These are phyloP conservation scores for Rhynchospora pubera DNA, from an alignment of 176 grass and related monocot genomes.

Conservation along the genomic window DNA sequence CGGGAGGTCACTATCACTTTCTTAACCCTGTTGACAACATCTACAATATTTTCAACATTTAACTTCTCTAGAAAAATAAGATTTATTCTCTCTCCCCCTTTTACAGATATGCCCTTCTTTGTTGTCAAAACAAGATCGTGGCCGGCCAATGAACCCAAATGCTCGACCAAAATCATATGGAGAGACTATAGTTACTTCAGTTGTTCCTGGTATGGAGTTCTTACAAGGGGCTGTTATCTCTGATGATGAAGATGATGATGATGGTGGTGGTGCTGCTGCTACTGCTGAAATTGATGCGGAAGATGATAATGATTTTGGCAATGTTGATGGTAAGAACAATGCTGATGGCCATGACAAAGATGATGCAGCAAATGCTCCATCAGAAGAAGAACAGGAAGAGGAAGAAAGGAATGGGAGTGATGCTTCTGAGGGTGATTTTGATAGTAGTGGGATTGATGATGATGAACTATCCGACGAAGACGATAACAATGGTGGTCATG, in stretches of 20 bases:
- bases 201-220: constrained; percentile 70
- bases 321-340: constrained; percentile 31
- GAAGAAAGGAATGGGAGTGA: constrained; percentile 7
- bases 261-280: constrained; percentile 27
- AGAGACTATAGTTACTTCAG: constrained; percentile 50
- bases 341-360: constrained; percentile 27
- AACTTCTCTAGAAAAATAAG: constrained; percentile 11
- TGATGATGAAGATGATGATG: constrained; percentile 26
- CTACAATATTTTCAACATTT: neutral
- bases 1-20: constrained; percentile 50
- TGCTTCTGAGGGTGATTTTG: constrained; percentile 36
- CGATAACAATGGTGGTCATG: constrained; percentile 22
- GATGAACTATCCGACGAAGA: constrained; percentile 35
- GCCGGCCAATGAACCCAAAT: constrained; percentile 68
- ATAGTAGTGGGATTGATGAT: constrained; percentile 20
- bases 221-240: constrained; percentile 37
- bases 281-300: constrained; percentile 26
- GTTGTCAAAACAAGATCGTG: constrained; percentile 90
- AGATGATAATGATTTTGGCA: constrained; percentile 25
- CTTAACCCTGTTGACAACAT: neutral
- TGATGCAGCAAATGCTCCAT: constrained; percentile 18
- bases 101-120: constrained; percentile 91
- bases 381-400: neutral
- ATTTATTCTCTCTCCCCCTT: constrained; percentile 9
- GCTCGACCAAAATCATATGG: constrained; percentile 86